A percentile compares a stretch with the other conserved stretches of the same genome.
phyloP scores from a whole-genome alignment of 1,284 basidiomycete genomes.

The Cryptococcus sp. region DNA sequence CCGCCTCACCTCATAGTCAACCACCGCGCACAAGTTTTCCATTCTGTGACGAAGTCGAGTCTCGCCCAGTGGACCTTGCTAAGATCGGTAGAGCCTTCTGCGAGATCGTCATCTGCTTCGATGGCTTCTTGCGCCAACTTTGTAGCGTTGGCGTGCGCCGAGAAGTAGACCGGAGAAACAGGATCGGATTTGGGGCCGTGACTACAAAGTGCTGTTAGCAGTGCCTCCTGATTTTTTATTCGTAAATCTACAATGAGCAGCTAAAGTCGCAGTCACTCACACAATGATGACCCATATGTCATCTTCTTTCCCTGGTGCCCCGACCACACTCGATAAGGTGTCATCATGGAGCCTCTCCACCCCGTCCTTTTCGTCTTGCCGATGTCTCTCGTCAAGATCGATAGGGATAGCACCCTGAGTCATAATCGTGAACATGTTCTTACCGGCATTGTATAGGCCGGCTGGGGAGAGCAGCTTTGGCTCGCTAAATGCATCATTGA shows the following conservation, averaged over 20 bases:
- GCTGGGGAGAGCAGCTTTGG: neutral
- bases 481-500: no score
- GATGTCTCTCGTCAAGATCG: conserved; percentile 54
- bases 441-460: conserved; percentile 2
- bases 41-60: conserved; percentile 42
- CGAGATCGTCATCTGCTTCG: conserved; percentile 1
- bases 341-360: conserved; percentile 40
- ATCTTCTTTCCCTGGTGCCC: conserved; percentile 18
- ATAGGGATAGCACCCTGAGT: conserved; percentile 6
- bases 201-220: conserved; percentile 3
- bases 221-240: neutral
- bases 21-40: conserved; percentile 38
- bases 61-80: conserved; percentile 34
- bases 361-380: conserved; percentile 71
- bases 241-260: neutral
- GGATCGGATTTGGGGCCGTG: conserved; percentile 29
- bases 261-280: conserved; percentile 21
- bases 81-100: neutral
- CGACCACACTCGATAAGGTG: conserved; percentile 24
- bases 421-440: conserved; percentile 3
- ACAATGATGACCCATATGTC: conserved; percentile 36
- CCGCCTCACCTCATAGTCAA: conserved; percentile 39
- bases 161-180: conserved; percentile 17
- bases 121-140: conserved; percentile 8
- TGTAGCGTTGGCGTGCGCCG: conserved; percentile 35